A percentile compares a stretch with the other conserved stretches of the same genome.
These are phyloP conservation scores for Fusarium sp. DNA, from an alignment of 2,329 filamentous ascomycete genomes.

Conservation along the genomic window DNA sequence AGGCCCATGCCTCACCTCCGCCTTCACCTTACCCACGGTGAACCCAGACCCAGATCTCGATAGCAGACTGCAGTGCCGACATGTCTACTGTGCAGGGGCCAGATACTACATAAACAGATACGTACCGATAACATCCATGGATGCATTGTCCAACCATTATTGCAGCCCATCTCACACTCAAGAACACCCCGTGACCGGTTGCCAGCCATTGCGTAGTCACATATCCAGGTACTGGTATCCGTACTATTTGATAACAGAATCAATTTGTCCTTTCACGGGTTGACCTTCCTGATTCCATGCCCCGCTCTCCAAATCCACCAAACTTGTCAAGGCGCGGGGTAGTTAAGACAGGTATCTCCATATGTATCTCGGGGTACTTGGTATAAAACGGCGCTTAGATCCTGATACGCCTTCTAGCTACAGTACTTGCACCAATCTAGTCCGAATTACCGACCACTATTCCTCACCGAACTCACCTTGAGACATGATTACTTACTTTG, in stretches of 20 bases:
- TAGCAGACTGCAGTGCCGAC: conserved; percentile 18
- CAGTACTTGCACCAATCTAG: conserved; percentile 5
- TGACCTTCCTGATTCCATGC: conserved; percentile 26
- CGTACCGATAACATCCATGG: conserved; percentile 7
- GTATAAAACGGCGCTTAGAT: neutral
- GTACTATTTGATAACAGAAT: neutral
- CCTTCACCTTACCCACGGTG: neutral
- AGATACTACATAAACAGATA: neutral
- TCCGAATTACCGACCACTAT: conserved; percentile 3
- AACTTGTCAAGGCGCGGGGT: conserved; percentile 16
- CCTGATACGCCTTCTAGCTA: conserved; percentile 19
- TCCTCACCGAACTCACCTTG: conserved; percentile 20
- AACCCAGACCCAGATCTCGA: conserved; percentile 19
- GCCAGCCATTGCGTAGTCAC: neutral
- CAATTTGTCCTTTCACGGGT: conserved; percentile 4
- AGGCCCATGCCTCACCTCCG: neutral
- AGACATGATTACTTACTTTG: neutral
- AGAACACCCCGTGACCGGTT: neutral
- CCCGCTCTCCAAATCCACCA: conserved; percentile 8
- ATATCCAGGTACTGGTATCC: neutral
- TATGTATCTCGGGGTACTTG: conserved; percentile 19
- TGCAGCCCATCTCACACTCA: neutral
- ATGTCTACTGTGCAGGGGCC: neutral
- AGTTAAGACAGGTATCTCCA: conserved; percentile 1
- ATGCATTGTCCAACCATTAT: conserved; percentile 8